Conservation (phyloP, 805 yeast genomes). For the Metahyphopichia silvanorum region DNA sequence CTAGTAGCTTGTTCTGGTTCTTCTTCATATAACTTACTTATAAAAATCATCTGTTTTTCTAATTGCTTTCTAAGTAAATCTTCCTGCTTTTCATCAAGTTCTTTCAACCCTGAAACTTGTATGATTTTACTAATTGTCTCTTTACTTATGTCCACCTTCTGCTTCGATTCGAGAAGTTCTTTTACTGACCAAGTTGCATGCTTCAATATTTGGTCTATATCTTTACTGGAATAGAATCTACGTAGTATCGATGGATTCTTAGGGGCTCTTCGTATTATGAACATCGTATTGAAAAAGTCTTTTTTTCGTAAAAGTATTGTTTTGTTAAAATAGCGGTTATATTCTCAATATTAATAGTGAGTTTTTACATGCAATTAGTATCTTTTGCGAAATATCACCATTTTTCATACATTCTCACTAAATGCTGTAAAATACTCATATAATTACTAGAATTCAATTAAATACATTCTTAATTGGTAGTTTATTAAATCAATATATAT, state of each 20-base stretch:
- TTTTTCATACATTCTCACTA: too few relatives aligned
- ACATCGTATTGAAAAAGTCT: too few relatives aligned
- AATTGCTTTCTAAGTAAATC: constrained; percentile 21
- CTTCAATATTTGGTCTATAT: too few relatives aligned
- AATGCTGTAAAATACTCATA: too few relatives aligned
- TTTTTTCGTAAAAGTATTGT: too few relatives aligned
- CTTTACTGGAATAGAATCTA: too few relatives aligned
- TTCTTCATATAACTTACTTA: constrained; percentile 27
- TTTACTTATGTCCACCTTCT: constrained; percentile 10
- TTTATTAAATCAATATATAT: not conserved
- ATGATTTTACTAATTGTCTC: constrained; percentile 24
- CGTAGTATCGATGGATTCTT: too few relatives aligned
- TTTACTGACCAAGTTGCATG: constrained; percentile 10
- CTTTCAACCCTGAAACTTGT: constrained; percentile 30
- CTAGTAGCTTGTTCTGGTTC: constrained; percentile 6
- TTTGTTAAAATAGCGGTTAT: too few relatives aligned
- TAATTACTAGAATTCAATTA: too few relatives aligned
- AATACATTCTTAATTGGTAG: not conserved
- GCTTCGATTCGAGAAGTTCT: constrained; percentile 6
- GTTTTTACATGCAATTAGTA: too few relatives aligned
- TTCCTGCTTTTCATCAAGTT: constrained; percentile 15
- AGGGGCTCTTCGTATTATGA: not conserved
- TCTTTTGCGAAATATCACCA: too few relatives aligned
- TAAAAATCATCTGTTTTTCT: constrained; percentile 33
- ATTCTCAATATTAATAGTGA: too few relatives aligned